phyloP scores from a whole-genome alignment of 805 yeast species.

The Blastobotrys attinorum region DNA sequence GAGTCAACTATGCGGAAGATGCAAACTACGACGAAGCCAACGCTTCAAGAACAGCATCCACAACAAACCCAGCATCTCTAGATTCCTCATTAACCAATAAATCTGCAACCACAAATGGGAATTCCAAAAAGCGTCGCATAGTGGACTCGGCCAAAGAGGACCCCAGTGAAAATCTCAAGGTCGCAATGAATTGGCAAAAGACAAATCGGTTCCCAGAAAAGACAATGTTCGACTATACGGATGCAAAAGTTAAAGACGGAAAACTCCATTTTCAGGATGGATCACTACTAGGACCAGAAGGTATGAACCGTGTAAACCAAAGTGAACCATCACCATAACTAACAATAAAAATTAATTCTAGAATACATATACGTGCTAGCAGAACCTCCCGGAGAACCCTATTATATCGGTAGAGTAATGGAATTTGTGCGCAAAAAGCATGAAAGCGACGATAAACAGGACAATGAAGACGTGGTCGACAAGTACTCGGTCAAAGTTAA shows the following conservation, averaged over 20 bases:
- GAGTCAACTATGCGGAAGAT: conserved; percentile 25
- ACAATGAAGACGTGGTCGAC: conserved; percentile 37
- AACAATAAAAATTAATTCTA: too few species aligned
- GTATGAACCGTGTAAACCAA: conserved; percentile 16
- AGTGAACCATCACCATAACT: too few species aligned
- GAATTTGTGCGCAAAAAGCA: conserved; percentile 55
- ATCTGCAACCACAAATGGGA: neutral
- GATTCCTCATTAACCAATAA: too few species aligned
- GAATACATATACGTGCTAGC: conserved; percentile 77
- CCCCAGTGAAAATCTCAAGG: neutral
- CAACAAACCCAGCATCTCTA: conserved; percentile 1
- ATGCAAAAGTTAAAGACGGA: conserved; percentile 20
- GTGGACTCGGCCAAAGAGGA: neutral
- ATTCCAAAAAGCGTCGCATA: neutral
- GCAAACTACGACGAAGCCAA: conserved; percentile 11
- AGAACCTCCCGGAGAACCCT: conserved; percentile 94
- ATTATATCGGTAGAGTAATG: conserved; percentile 75
- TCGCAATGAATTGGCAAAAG: conserved; percentile 27
- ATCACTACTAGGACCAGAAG: conserved; percentile 21
- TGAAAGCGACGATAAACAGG: conserved; percentile 25
- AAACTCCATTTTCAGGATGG: conserved; percentile 24
- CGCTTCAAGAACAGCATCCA: neutral
- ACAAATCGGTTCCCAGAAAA: conserved; percentile 21
- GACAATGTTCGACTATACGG: conserved; percentile 28
- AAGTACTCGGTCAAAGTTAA: conserved; percentile 61